phyloP scores from a whole-genome alignment of 2,329 filamentous ascomycete species.

The Furcasterigmium sp. region DNA sequence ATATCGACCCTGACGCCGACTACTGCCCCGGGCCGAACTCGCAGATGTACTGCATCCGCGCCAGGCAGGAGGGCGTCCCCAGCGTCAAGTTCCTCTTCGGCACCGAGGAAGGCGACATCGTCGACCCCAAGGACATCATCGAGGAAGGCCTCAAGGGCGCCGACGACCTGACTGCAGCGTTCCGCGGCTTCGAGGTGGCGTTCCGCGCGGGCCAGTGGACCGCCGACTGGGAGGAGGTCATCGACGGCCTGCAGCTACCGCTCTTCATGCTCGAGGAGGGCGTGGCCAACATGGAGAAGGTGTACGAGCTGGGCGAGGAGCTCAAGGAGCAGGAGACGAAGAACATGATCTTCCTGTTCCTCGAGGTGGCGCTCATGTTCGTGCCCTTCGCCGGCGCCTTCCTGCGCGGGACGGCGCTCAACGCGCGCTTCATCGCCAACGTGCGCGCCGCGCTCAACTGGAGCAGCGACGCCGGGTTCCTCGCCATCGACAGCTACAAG shows the following conservation, averaged over 20 bases:
- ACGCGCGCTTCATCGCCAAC: not conserved
- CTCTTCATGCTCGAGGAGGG: not conserved
- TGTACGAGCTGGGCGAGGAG: not conserved
- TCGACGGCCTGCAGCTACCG: not conserved
- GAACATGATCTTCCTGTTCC: not conserved
- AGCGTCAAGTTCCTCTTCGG: too few relatives aligned
- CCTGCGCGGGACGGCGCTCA: not conserved
- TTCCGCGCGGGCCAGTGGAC: not conserved
- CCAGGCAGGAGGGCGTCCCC: too few relatives aligned
- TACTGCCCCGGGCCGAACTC: too few relatives aligned
- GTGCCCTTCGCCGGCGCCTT: not conserved
- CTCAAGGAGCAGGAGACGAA: not conserved
- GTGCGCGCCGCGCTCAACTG: not conserved
- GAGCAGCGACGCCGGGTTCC: not conserved
- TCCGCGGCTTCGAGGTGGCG: not conserved
- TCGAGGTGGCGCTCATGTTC: not conserved
- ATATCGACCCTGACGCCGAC: too few relatives aligned
- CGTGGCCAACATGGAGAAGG: conserved; percentile 1
- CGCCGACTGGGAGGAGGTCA: not conserved
- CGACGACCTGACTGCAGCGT: not conserved
- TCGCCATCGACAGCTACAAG: too few relatives aligned
- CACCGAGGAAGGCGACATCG: too few relatives aligned
- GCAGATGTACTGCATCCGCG: too few relatives aligned
- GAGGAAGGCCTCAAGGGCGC: not conserved
- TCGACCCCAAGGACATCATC: conserved; percentile 16